Percentiles rank a stretch among this genome's conserved stretches.
These are phyloP conservation scores for Candida corydali DNA, from an alignment of 805 yeast genomes.

Conservation along the genomic window DNA sequence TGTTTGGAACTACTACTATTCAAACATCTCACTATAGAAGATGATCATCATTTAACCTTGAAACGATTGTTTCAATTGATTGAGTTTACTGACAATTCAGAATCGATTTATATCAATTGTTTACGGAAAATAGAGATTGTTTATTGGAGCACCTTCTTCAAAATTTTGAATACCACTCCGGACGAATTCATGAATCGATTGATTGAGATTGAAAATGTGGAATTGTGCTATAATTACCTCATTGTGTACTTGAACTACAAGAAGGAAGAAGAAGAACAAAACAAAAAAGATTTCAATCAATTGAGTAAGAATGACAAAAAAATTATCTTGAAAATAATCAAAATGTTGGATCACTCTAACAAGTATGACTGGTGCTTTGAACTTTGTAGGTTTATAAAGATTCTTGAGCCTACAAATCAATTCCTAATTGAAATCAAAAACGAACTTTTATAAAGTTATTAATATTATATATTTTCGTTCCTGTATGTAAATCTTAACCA, in stretches of 20 bases:
- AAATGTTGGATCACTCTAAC: constrained; percentile 36
- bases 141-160: constrained; percentile 50
- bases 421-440: constrained; percentile 17
- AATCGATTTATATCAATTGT: constrained; percentile 46
- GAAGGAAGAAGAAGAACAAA: constrained; percentile 28
- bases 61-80: constrained; percentile 18
- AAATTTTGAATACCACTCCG: constrained; percentile 39
- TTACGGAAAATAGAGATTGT: constrained; percentile 56
- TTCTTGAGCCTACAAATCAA: constrained; percentile 42
- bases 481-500: constrained; percentile 9
- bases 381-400: constrained; percentile 48
- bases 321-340: constrained; percentile 40
- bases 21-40: constrained; percentile 28
- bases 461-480: neutral
- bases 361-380: constrained; percentile 54
- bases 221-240: constrained; percentile 48
- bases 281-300: constrained; percentile 5
- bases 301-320: constrained; percentile 32
- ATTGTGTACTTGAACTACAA: constrained; percentile 51
- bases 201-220: constrained; percentile 38
- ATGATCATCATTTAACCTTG: constrained; percentile 15
- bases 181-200: constrained; percentile 40
- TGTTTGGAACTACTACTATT: constrained; percentile 48
- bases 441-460: constrained; percentile 3
- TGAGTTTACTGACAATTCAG: constrained; percentile 16